Base-by-base conservation (phyloP, 2,329 filamentous ascomycete species). In the Pseudogymnoascus destructans region DNA sequence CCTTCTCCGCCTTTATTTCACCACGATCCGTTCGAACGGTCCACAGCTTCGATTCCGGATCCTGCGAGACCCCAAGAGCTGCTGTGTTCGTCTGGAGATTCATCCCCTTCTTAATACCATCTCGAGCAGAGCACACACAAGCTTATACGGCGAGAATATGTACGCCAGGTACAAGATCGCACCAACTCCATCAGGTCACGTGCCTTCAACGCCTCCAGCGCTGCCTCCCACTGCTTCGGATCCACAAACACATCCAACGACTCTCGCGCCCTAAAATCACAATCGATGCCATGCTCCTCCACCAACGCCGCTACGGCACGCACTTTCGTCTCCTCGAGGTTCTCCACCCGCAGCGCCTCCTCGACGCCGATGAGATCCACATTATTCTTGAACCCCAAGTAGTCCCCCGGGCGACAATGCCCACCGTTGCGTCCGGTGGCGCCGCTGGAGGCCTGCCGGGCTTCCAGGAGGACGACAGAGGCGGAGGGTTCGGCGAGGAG, bases 141-240 rank as follows among this genome's bases (percentile, higher is more conserved):
- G 65, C 35, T 63, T 63, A 57, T 67, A 68, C 1, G 65, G 58
- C 25, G 46, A 66, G 17, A 66, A 59, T 10, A 76, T 75, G 2
- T 76, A 77, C 6, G 76, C 76, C 1, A 60, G 58, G 33, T 62
- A 65, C 11, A 19, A 46, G 3, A 89, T 77, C 5, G 82, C 86
- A 2, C 83, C 69, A 3, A 49, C 13, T 7, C 62, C 64, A 3
- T 55, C 62, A 59, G 1, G 60, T 73, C 71, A 2, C 40, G 38
- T 5, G 33, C 52, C 15, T 19, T 58, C 9, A 23, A 55, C 36
- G 49, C 25, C 27, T 27, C 57, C 25, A 21, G 32, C 15, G 23
- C 54, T 17, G 3, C 57, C 58, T 55, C 57, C 23, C 19, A 57
- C 13, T 21, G 10, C 38, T n/a, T 33, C 23, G 13, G 32, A n/a